Base-by-base conservation (phyloP, 139 green algal species). In the Pycnococcus provasolii region DNA sequence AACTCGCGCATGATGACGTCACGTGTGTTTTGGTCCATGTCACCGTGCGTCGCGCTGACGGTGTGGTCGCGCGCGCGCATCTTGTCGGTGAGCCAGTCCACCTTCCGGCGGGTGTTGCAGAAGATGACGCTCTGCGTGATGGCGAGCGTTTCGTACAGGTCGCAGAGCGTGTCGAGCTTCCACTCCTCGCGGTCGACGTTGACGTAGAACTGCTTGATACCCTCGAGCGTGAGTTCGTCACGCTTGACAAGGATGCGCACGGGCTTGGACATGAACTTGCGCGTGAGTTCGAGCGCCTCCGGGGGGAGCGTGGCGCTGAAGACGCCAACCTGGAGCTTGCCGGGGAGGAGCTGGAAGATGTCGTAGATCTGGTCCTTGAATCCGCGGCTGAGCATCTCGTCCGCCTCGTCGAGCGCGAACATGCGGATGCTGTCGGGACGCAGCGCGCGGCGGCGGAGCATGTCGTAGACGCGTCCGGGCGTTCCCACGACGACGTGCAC, bases 321-420 rank as follows among this genome's bases (percentile, higher is more conserved):
- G 51, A 99, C 89, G 62, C 94, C 94, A 42, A 99, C 92, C 87
- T 96, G 85, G 63, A 99, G 86, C 89, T 97, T 98, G 60, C 88
- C 84, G 15, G 93, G 94, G 78, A 99, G 85, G 74, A 98, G 87
- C 83, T 94, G 86, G 88, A 99, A 98, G 84, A 99, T 99, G 87
- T 99, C 94, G 73, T 99, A 99, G 73, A 99, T 98, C 84, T 98
- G 94, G 79, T 97, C 93, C 88, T 99, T 97, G 87, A 99, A 99
- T 54, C 93, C 93, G 65, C 92, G 84, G 51, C 83, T 94, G 8
- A 97, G 84, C 93, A 99, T 99, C 84, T 99, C 93, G 77, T 99
- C 93, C 48, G 92, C 92, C 89, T 97, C 92, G 62, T 99, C 93
- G 72, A 97, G 87, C 46, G 88, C 78, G 74, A 99, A 99, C 84